These are phyloP conservation scores for Aspergillus persii DNA, from an alignment of 2,329 filamentous ascomycete genomes.

Conservation along the genomic window DNA sequence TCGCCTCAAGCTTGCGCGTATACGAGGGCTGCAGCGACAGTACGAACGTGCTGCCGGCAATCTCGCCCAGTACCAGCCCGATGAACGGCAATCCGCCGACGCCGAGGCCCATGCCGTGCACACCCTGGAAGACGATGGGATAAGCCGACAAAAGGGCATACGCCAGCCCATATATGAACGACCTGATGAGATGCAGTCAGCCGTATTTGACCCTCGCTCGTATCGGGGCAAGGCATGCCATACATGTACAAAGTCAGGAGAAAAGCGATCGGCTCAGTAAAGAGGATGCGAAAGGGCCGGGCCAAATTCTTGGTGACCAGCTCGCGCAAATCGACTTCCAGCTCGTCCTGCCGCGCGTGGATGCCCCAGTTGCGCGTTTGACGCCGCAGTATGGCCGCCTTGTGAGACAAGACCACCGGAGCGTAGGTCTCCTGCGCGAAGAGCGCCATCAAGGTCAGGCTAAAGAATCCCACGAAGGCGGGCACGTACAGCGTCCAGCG, in stretches of 20 bases:
- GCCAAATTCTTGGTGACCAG: conserved; percentile 20
- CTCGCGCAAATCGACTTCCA: conserved; percentile 18
- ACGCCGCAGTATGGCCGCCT: conserved; percentile 18
- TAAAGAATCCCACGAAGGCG: conserved; percentile 50
- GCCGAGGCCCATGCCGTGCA: conserved; percentile 16
- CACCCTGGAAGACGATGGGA: conserved; percentile 19
- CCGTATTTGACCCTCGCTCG: not conserved
- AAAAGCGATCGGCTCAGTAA: conserved; percentile 25
- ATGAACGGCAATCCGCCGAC: conserved; percentile 19
- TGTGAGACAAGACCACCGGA: conserved; percentile 30
- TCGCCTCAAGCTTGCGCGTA: conserved; percentile 16
- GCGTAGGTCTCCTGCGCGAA: conserved; percentile 55
- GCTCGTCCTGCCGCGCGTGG: conserved; percentile 21
- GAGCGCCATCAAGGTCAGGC: conserved; percentile 30
- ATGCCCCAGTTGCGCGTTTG: conserved; percentile 24
- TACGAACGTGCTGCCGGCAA: conserved; percentile 17
- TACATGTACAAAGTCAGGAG: conserved; percentile 25
- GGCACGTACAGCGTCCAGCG: conserved; percentile 51
- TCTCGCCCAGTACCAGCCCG: conserved; percentile 19
- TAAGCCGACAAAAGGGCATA: conserved; percentile 23
- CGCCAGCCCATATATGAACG: conserved; percentile 22
- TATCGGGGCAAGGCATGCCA: not conserved
- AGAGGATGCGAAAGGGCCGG: conserved; percentile 20
- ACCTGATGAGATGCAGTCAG: not conserved
- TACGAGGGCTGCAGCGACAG: conserved; percentile 17